phyloP scores from a whole-genome alignment of 352 stramenopile genomes.

The Phytophthora colocasiae region DNA sequence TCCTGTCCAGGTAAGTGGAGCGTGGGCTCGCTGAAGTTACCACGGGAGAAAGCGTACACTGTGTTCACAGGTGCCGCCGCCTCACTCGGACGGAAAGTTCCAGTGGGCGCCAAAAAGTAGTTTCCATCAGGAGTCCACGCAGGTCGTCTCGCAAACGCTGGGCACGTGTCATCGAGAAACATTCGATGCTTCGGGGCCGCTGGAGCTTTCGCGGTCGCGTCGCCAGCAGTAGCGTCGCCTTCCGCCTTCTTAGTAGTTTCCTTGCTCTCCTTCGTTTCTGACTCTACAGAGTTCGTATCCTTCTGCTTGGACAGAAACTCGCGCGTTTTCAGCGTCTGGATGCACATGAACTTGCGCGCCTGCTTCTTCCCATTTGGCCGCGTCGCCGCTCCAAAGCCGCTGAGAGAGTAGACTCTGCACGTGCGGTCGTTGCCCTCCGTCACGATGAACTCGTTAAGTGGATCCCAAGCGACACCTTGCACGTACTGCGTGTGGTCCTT shows the following conservation, averaged over 20 bases:
- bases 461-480: conserved; percentile 96
- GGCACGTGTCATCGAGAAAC: conserved; percentile 95
- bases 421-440: conserved; percentile 95
- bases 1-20: conserved; percentile 93
- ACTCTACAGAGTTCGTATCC: neutral
- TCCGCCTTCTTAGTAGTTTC: conserved; percentile 4
- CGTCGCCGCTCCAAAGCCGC: conserved; percentile 63
- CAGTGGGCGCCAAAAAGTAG: conserved; percentile 92
- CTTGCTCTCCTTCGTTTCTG: conserved; percentile 26
- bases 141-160: conserved; percentile 94
- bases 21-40: conserved; percentile 91
- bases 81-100: conserved; percentile 64
- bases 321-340: conserved; percentile 83
- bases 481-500: conserved; percentile 97
- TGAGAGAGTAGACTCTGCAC: conserved; percentile 92
- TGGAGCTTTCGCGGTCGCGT: conserved; percentile 22
- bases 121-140: conserved; percentile 94
- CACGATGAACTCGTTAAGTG: conserved; percentile 93
- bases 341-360: conserved; percentile 72
- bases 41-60: conserved; percentile 95
- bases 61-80: conserved; percentile 66
- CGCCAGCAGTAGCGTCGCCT: conserved; percentile 1
- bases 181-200: conserved; percentile 74
- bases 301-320: conserved; percentile 46
- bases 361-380: conserved; percentile 69